Evolutionary conservation across 352 stramenopile species (phyloP).

Genomic region (Phytophthora vignae): DNA sequence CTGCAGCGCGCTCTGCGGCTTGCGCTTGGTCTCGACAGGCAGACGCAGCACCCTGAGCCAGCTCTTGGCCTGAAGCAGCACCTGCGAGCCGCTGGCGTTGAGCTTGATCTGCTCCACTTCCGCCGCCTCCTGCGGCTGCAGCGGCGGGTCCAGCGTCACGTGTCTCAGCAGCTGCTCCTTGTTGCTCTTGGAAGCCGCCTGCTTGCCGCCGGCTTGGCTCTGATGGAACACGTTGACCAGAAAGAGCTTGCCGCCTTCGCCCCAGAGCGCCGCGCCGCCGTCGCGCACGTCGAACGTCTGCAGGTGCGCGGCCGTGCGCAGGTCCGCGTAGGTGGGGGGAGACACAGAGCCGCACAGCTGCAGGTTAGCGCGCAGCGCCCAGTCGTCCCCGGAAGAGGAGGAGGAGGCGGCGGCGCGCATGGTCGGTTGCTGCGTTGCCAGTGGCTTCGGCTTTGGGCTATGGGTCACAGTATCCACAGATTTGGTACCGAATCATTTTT

Average conservation of each 20-base stretch:
- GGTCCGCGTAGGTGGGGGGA: conserved; percentile 59
- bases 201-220: conserved; percentile 23
- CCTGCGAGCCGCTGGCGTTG: conserved; percentile 61
- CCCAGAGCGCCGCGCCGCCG: conserved; percentile 56
- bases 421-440: conserved; percentile 3
- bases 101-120: conserved; percentile 70
- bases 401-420: conserved; percentile 13
- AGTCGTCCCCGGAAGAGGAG: conserved; percentile 44
- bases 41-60: conserved; percentile 75
- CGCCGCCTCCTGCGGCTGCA: conserved; percentile 51
- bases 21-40: conserved; percentile 34
- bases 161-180: conserved; percentile 47
- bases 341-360: conserved; percentile 69
- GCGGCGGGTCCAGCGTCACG: conserved; percentile 66
- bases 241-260: conserved; percentile 56
- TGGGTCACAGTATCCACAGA: conserved; percentile 12
- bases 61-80: conserved; percentile 60
- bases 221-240: conserved; percentile 64
- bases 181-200: background rate
- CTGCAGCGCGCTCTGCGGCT: conserved; percentile 23
- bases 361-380: conserved; percentile 60
- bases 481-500: background rate
- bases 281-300: conserved; percentile 77
- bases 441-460: background rate
- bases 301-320: conserved; percentile 61